Conservation (phyloP, 805 yeast species). For the Scheffersomyces lignosus region DNA sequence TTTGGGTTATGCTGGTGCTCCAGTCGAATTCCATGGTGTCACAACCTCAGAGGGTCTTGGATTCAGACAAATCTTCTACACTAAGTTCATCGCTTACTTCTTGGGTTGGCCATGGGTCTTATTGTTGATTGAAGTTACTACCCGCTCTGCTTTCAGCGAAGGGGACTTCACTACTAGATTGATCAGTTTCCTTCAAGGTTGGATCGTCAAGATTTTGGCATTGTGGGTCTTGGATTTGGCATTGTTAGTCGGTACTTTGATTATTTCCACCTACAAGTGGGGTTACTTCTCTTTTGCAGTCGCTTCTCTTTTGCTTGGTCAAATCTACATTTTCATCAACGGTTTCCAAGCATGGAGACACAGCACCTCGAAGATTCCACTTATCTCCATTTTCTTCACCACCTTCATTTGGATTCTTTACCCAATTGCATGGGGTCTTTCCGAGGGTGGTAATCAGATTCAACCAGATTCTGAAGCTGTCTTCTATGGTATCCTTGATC, state of each 20-base stretch:
- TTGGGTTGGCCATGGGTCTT: conserved; percentile 48
- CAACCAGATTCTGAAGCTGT: neutral
- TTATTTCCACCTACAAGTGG: conserved; percentile 61
- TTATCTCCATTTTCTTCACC: conserved; percentile 29
- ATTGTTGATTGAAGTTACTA: conserved; percentile 30
- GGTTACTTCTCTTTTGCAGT: conserved; percentile 63
- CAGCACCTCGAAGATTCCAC: neutral
- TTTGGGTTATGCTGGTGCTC: conserved; percentile 52
- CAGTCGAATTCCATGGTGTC: conserved; percentile 51
- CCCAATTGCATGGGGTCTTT: neutral
- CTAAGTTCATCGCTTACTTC: conserved; percentile 59
- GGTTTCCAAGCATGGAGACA: neutral
- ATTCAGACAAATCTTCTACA: conserved; percentile 55
- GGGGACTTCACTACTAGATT: conserved; percentile 24
- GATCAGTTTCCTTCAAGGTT: conserved; percentile 32
- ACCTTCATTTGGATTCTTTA: conserved; percentile 41
- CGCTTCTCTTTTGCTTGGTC: conserved; percentile 41
- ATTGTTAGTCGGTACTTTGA: conserved; percentile 56
- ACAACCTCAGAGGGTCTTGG: conserved; percentile 26
- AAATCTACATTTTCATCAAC: neutral
- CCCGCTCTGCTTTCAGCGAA: conserved; percentile 30
- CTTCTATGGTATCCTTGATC: neutral
- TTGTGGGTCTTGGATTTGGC: conserved; percentile 52
- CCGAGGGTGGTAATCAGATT: neutral
- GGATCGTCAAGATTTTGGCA: conserved; percentile 42